Conservation (phyloP, 31 red algal species). For the Odonthalia washingtoniensis region DNA sequence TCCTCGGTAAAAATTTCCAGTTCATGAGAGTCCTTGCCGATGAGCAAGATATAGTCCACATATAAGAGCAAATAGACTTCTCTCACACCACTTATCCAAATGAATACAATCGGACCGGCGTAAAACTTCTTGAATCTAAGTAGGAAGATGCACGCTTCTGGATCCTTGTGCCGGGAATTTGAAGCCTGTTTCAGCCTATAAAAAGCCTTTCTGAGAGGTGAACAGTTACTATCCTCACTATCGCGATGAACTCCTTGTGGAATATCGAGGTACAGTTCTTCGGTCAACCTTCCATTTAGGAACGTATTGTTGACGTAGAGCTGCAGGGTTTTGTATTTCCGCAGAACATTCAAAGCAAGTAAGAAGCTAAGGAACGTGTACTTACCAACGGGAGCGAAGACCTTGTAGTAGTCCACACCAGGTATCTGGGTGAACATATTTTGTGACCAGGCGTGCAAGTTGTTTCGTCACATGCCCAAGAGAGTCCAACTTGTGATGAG, state of each 20-base stretch:
- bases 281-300: constrained; percentile 31
- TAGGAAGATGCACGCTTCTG: not conserved
- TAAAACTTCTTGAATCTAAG: constrained; percentile 2
- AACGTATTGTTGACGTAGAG: constrained; percentile 53
- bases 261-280: constrained; percentile 59
- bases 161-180: not conserved
- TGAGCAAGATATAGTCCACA: constrained; percentile 43
- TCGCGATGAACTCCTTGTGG: constrained; percentile 35
- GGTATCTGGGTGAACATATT: constrained; percentile 40
- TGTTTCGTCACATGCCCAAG: constrained; percentile 13
- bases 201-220: constrained; percentile 16
- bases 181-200: constrained; percentile 46
- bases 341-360: constrained; percentile 22
- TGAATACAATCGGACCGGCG: not conserved
- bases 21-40: not conserved
- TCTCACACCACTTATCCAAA: not conserved
- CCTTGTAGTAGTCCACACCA: constrained; percentile 49
- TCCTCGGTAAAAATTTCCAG: not conserved
- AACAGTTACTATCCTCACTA: not conserved
- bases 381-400: constrained; percentile 48
- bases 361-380: constrained; percentile 27
- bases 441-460: constrained; percentile 43
- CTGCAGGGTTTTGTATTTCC: not conserved
- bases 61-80: constrained; percentile 2
- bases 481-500: constrained; percentile 28